Evolutionary conservation across 352 stramenopile species (phyloP).

Genomic region (Albugo laibachii): DNA sequence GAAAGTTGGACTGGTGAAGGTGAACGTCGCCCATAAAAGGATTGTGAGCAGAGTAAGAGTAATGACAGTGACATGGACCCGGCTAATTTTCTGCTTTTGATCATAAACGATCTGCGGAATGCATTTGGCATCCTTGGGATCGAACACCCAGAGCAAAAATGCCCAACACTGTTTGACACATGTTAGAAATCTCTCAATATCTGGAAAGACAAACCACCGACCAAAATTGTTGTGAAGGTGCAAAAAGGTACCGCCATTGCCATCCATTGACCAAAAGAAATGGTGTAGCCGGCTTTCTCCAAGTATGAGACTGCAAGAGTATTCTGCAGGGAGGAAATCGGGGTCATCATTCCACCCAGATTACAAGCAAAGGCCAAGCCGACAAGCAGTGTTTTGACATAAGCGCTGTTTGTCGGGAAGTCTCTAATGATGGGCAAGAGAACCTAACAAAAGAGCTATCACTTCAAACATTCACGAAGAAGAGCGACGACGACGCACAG

Average conservation of each 20-base stretch:
- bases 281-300: conserved; percentile 68
- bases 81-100: conserved; percentile 79
- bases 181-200: not conserved
- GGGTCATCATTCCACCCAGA: conserved; percentile 86
- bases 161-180: conserved; percentile 48
- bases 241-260: conserved; percentile 77
- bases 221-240: conserved; percentile 63
- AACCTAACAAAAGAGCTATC: conserved; percentile 12
- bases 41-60: conserved; percentile 81
- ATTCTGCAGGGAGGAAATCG: conserved; percentile 84
- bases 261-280: conserved; percentile 86
- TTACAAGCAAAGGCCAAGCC: conserved; percentile 87
- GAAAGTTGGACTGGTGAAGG: conserved; percentile 69
- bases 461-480: not conserved
- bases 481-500: conserved; percentile 16
- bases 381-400: conserved; percentile 83
- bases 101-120: conserved; percentile 87
- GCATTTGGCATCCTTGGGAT: conserved; percentile 71
- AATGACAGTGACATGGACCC: conserved; percentile 75
- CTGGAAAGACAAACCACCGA: conserved; percentile 11
- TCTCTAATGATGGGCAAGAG: conserved; percentile 77
- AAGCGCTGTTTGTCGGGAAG: conserved; percentile 64
- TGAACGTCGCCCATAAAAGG: conserved; percentile 79
- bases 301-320: conserved; percentile 70
- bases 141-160: conserved; percentile 71